Conservation (phyloP, 1,284 basidiomycete genomes). For the Leccinum fallax region DNA sequence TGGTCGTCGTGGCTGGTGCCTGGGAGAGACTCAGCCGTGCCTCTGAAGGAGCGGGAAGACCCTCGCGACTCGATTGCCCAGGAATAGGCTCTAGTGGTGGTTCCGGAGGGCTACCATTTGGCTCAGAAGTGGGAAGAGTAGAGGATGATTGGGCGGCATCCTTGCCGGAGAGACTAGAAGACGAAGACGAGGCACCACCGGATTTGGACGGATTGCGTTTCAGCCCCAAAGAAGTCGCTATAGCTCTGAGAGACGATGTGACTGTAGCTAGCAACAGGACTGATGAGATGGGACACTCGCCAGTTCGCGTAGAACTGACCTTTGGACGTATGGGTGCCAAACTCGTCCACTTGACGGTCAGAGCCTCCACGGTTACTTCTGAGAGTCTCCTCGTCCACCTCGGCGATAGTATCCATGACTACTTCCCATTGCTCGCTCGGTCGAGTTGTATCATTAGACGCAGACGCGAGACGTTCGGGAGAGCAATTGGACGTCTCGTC, state of each 20-base stretch:
- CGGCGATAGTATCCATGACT: conserved; percentile 73
- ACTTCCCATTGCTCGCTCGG: conserved; percentile 78
- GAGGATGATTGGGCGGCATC: conserved; percentile 45
- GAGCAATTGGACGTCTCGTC: conserved; percentile 34
- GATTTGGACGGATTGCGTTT: conserved; percentile 49
- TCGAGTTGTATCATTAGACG: conserved; percentile 39
- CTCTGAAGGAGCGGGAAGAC: conserved; percentile 56
- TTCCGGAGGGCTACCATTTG: conserved; percentile 14
- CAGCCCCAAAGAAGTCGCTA: conserved; percentile 70
- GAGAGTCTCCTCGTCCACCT: conserved; percentile 52
- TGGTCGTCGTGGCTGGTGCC: conserved; percentile 57
- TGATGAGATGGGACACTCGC: conserved; percentile 12
- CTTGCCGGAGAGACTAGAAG: conserved; percentile 26
- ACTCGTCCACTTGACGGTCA: conserved; percentile 52
- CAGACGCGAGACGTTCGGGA: conserved; percentile 24
- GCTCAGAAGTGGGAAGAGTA: conserved; percentile 46
- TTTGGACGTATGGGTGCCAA: conserved; percentile 67
- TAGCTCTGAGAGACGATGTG: conserved; percentile 65
- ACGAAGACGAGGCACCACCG: conserved; percentile 26
- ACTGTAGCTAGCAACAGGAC: conserved; percentile 47
- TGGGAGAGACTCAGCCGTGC: conserved; percentile 49
- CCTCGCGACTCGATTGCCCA: conserved; percentile 55
- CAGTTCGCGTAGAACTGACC: conserved; percentile 43
- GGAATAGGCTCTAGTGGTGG: conserved; percentile 49
- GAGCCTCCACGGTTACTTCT: conserved; percentile 28